phyloP scores from a whole-genome alignment of 2,329 filamentous ascomycete species.

The Rhynchosporium graminicola region DNA sequence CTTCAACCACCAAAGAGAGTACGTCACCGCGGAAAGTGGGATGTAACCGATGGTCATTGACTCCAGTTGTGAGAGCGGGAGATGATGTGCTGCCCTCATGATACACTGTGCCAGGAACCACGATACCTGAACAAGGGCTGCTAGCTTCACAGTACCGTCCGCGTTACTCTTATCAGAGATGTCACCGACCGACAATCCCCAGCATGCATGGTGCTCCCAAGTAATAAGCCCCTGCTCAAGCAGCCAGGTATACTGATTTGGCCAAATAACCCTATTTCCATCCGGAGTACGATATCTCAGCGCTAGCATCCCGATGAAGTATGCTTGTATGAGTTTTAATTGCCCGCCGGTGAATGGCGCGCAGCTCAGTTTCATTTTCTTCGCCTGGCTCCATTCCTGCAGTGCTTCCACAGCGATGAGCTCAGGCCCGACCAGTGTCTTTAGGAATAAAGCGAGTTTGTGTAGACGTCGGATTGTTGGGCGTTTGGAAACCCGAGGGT shows the following conservation, averaged over 20 bases:
- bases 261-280: conserved; percentile 40
- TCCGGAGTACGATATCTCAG: conserved; percentile 36
- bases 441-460: conserved; percentile 38
- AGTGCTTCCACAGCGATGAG: conserved; percentile 42
- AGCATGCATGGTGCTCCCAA: conserved; percentile 37
- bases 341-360: conserved; percentile 31
- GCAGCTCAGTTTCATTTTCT: conserved; percentile 37
- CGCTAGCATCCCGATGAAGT: conserved; percentile 42
- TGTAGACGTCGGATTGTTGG: conserved; percentile 25
- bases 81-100: conserved; percentile 37
- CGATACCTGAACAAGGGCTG: conserved; percentile 37
- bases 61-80: conserved; percentile 42
- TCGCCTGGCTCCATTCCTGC: conserved; percentile 42
- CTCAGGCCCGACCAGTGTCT: conserved; percentile 42
- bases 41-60: conserved; percentile 43
- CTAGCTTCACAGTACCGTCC: conserved; percentile 39
- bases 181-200: conserved; percentile 36
- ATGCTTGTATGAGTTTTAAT: conserved; percentile 39
- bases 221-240: conserved; percentile 36
- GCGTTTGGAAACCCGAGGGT: conserved; percentile 41
- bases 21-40: conserved; percentile 41
- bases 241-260: conserved; percentile 41
- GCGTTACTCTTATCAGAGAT: conserved; percentile 42
- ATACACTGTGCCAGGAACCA: conserved; percentile 42
- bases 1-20: conserved; percentile 43